A percentile compares a stretch with the other conserved stretches of the same genome.
phyloP scores from a whole-genome alignment of 371 early-diverging fungal species.

The Apophysomyces trapeziformis region DNA sequence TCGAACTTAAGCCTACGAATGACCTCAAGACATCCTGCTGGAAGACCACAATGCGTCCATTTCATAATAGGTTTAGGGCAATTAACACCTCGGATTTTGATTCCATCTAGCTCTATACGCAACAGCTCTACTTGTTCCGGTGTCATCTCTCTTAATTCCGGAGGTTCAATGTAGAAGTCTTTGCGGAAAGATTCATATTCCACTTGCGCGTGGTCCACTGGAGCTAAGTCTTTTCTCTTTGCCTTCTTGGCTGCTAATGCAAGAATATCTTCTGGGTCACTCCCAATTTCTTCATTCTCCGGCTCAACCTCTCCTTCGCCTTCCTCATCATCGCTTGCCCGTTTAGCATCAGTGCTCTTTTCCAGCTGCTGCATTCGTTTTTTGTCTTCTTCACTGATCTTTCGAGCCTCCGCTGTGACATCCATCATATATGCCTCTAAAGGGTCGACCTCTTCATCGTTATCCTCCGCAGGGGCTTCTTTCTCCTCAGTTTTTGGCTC shows the following conservation, averaged over 20 bases:
- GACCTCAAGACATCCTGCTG: slow-evolving; percentile 71
- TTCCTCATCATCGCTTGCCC: slow-evolving; percentile 50
- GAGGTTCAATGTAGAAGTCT: slow-evolving; percentile 96
- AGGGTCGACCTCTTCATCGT: slow-evolving; percentile 61
- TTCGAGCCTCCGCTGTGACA: slow-evolving; percentile 75
- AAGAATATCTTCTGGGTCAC: slow-evolving; percentile 78
- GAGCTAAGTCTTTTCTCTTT: slow-evolving; percentile 92
- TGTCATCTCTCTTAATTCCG: slow-evolving; percentile 84
- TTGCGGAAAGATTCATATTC: slow-evolving; percentile 92
- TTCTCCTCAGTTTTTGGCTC: slow-evolving; percentile 13
- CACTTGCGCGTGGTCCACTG: slow-evolving; percentile 87
- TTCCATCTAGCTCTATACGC: slow-evolving; percentile 89
- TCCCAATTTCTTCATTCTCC: slow-evolving; percentile 54
- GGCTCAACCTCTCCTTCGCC: slow-evolving; percentile 52
- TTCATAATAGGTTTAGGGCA: slow-evolving; percentile 94
- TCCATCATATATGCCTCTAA: slow-evolving; percentile 88
- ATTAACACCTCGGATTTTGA: slow-evolving; percentile 87
- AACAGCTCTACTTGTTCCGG: slow-evolving; percentile 83
- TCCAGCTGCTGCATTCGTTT: slow-evolving; percentile 34
- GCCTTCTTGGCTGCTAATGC: slow-evolving; percentile 81
- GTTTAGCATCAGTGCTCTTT: slow-evolving; percentile 25
- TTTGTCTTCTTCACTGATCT: slow-evolving; percentile 71
- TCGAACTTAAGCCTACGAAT: slow-evolving; percentile 86
- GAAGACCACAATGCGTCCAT: slow-evolving; percentile 97
- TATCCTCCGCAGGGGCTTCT: slow-evolving; percentile 28